These are phyloP conservation scores for Huntiella bhutanensis DNA, from an alignment of 2,329 filamentous ascomycete species.

Conservation along the genomic window DNA sequence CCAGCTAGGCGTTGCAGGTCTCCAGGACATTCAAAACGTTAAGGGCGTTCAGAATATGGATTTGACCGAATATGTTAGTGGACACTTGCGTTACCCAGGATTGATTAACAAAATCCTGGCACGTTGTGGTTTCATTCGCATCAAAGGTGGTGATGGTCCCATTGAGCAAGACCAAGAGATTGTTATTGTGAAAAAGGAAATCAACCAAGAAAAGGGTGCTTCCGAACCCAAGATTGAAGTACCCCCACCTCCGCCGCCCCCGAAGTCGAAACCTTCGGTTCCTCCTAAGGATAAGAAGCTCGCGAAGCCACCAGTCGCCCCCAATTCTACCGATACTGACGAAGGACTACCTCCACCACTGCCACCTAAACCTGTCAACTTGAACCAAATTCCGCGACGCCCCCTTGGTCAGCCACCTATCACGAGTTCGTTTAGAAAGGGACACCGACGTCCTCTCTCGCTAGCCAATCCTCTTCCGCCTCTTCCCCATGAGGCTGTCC, in stretches of 20 bases:
- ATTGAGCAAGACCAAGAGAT: constrained; percentile 33
- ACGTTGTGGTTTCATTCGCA: constrained; percentile 30
- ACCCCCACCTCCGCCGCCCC: constrained; percentile 2
- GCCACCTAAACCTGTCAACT: not conserved
- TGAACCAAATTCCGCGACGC: not conserved
- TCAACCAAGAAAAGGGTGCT: not conserved
- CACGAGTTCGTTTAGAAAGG: not conserved
- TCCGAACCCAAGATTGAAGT: not conserved
- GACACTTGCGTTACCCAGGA: constrained; percentile 33
- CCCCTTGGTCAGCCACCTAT: not conserved
- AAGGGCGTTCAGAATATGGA: constrained; percentile 42
- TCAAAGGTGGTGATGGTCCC: constrained; percentile 23
- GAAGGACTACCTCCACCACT: not conserved
- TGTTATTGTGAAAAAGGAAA: constrained; percentile 8
- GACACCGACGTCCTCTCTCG: not conserved
- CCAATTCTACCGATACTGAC: not conserved
- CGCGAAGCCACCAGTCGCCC: not conserved
- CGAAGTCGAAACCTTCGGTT: not conserved
- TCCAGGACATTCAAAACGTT: constrained; percentile 53
- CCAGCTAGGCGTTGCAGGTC: constrained; percentile 64
- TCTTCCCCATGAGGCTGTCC: not conserved
- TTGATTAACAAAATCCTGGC: constrained; percentile 32
- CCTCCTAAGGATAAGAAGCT: not conserved
- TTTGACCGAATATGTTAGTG: constrained; percentile 32
- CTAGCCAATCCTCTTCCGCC: not conserved